Evolutionary conservation across 192 early-diverging fungal genomes (phyloP).

Genomic region (Dissophora globulifera): DNA sequence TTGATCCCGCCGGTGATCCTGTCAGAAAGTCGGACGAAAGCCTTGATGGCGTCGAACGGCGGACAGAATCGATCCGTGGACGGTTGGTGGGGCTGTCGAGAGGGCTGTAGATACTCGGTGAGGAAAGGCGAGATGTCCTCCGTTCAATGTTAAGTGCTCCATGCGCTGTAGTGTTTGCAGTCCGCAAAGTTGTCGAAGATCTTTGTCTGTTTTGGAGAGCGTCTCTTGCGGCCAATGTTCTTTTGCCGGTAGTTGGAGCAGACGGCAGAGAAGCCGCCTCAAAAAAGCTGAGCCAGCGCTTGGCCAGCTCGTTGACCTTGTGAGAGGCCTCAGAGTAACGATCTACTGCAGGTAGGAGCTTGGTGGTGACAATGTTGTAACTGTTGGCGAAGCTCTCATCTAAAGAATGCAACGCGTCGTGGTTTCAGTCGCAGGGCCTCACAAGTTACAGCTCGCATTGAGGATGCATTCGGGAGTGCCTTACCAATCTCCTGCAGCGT

Average conservation of each 20-base stretch:
- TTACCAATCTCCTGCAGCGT: conserved; percentile 62
- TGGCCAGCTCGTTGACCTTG: conserved; percentile 58
- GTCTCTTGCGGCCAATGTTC: conserved; percentile 8
- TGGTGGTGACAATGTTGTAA: conserved; percentile 60
- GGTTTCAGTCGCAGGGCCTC: too few relatives aligned
- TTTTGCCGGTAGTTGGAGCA: neutral
- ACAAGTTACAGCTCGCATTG: too few relatives aligned
- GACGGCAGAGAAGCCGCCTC: conserved; percentile 15
- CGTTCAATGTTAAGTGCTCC: too few relatives aligned
- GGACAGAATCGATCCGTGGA: conserved; percentile 16
- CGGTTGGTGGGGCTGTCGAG: conserved; percentile 25
- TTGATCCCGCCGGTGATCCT: conserved; percentile 15
- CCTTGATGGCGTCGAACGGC: conserved; percentile 12
- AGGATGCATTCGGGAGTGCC: too few relatives aligned
- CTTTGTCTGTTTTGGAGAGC: conserved; percentile 18
- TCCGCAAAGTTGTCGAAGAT: neutral
- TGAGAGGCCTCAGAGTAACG: conserved; percentile 56
- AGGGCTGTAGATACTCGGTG: neutral
- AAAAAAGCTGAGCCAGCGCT: conserved; percentile 48
- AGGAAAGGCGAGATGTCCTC: too few relatives aligned
- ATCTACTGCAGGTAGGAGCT: conserved; percentile 62
- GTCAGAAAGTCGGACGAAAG: conserved; percentile 17
- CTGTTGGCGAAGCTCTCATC: conserved; percentile 68
- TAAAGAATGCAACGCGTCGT: too few relatives aligned
- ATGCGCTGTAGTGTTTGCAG: too few relatives aligned